These are phyloP conservation scores for Talaromyces nanjingensis DNA, from an alignment of 495 filamentous ascomycete species.

Conservation along the genomic window DNA sequence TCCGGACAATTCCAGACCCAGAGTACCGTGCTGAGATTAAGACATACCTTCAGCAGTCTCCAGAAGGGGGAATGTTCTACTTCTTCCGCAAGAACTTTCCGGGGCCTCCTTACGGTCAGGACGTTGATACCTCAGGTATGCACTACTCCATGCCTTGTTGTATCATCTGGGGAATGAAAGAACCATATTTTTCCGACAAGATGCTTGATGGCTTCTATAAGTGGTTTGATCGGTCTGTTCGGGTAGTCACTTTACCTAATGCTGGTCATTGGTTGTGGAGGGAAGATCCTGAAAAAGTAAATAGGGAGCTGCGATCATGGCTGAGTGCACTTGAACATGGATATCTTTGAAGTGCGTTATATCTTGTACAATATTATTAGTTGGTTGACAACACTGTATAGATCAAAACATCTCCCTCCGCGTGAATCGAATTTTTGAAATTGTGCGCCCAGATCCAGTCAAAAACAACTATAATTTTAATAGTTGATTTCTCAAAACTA, in stretches of 20 bases:
- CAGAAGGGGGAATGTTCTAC: neutral
- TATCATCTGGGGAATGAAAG: neutral
- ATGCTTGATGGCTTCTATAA: constrained; percentile 1
- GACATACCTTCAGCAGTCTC: neutral
- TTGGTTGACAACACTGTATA: no score
- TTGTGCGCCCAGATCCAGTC: no score
- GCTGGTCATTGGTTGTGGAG: neutral
- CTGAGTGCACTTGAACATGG: no score
- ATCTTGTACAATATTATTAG: no score
- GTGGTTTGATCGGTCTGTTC: neutral
- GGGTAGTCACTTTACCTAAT: neutral
- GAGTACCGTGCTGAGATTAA: neutral
- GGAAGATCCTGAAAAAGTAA: no score
- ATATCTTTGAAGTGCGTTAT: no score
- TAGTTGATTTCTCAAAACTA: no score
- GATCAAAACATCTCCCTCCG: no score
- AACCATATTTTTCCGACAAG: neutral
- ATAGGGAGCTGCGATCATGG: no score
- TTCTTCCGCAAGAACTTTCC: neutral
- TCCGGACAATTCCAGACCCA: neutral
- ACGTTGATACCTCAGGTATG: neutral
- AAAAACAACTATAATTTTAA: no score
- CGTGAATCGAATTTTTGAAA: no score
- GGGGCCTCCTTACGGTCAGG: neutral
- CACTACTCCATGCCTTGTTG: neutral